A percentile compares a stretch with the other conserved stretches of the same genome.
These are phyloP conservation scores for Hanseniaspora singularis DNA, from an alignment of 805 yeast species.

Conservation along the genomic window DNA sequence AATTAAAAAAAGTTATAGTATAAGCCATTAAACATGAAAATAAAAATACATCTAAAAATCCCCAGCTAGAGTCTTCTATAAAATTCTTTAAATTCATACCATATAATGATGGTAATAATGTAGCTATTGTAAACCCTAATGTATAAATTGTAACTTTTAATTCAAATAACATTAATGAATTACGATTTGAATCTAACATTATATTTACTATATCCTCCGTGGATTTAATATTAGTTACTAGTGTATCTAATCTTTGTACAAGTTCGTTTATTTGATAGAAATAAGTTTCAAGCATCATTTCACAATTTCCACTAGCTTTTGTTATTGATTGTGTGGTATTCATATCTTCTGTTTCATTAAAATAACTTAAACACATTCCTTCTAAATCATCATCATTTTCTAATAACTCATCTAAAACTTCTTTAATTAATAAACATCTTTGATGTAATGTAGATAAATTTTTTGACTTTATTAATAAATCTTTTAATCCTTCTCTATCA, in stretches of 20 bases:
- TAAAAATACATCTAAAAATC: slow-evolving; percentile 47
- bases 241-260: slow-evolving; percentile 78
- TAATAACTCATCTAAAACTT: slow-evolving; percentile 69
- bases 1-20: slow-evolving; percentile 43
- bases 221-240: slow-evolving; percentile 70
- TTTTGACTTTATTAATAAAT: slow-evolving; percentile 61
- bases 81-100: slow-evolving; percentile 78
- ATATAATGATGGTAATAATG: slow-evolving; percentile 74
- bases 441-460: slow-evolving; percentile 62
- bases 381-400: slow-evolving; percentile 79
- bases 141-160: slow-evolving; percentile 74
- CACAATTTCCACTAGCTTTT: slow-evolving; percentile 56
- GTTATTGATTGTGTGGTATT: slow-evolving; percentile 18
- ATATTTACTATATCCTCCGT: slow-evolving; percentile 90
- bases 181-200: slow-evolving; percentile 81
- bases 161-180: slow-evolving; percentile 77
- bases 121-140: slow-evolving; percentile 72
- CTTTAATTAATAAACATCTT: slow-evolving; percentile 59
- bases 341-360: slow-evolving; percentile 25
- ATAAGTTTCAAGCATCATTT: slow-evolving; percentile 77
- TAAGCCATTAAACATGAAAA: slow-evolving; percentile 44
- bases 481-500: slow-evolving; percentile 61
- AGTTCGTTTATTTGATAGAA: slow-evolving; percentile 86
- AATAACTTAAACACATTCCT: slow-evolving; percentile 56
- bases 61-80: slow-evolving; percentile 53